A percentile compares a stretch with the other conserved stretches of the same genome.
Evolutionary conservation across 2,329 filamentous ascomycete species (phyloP).

Genomic region (Didymella arachidicola): DNA sequence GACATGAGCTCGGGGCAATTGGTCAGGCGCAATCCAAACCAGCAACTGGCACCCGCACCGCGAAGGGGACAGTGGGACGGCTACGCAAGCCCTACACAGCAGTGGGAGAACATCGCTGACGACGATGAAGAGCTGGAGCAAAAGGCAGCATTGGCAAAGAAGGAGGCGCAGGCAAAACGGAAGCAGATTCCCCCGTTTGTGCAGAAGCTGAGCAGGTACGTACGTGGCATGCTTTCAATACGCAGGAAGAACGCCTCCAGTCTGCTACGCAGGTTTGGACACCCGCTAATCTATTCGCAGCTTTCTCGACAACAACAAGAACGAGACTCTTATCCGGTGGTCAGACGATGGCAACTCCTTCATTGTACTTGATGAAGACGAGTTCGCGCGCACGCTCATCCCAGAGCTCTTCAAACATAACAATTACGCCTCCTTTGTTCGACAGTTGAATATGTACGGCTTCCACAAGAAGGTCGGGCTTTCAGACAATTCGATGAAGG

Average conservation of each 20-base stretch:
- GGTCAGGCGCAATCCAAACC: constrained; percentile 56
- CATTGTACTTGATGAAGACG: constrained; percentile 94
- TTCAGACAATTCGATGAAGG: constrained; percentile 96
- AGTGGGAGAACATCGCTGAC: constrained; percentile 65
- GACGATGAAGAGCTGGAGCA: constrained; percentile 81
- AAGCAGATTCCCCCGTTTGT: constrained; percentile 98
- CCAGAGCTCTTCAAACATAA: constrained; percentile 81
- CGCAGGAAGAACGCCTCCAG: constrained; percentile 5
- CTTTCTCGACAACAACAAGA: constrained; percentile 91
- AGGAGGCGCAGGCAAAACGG: constrained; percentile 85
- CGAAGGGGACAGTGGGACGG: constrained; percentile 52
- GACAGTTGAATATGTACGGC: constrained; percentile 69
- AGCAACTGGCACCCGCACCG: constrained; percentile 54
- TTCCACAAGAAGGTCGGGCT: constrained; percentile 68
- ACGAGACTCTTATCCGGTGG: constrained; percentile 95
- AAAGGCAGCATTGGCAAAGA: constrained; percentile 80
- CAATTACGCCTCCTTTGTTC: constrained; percentile 79
- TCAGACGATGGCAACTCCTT: constrained; percentile 96
- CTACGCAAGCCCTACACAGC: constrained; percentile 54
- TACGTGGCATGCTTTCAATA: constrained; percentile 11
- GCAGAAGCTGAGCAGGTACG: constrained; percentile 94
- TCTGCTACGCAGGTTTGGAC: background rate
- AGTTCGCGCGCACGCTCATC: constrained; percentile 76
- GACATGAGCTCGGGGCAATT: constrained; percentile 53
- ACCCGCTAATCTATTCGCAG: constrained; percentile 59